Evolutionary conservation across 345 rosid species (phyloP), one percentile per base, ranked within the genome.

Genomic region (Boechera retrofracta): DNA sequence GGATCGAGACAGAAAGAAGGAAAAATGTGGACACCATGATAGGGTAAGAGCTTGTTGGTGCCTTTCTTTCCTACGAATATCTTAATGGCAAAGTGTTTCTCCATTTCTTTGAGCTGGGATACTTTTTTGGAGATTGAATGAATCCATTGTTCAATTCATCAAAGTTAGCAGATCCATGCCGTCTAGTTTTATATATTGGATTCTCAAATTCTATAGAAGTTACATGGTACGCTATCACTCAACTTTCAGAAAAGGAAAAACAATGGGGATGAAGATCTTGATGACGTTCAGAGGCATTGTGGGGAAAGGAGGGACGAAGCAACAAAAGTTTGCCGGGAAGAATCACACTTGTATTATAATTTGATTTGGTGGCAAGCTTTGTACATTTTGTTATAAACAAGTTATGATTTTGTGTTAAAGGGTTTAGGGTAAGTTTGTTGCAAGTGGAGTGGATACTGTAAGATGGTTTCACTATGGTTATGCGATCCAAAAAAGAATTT

Each of bases 241-340:
- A 68, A 33, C 62, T 72, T 82, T 79, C 93, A 94, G 98, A 94
- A 90, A 89, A 85, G 98, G 83, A 94, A 88, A 84, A 94, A 88
- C 64, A 89, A 83, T 67, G 95, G 89, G 51, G 91, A 88, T 36
- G 92, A 87, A 81, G 91, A 89, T 84, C 77, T 81, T 21, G 89
- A 83, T 79, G 98, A 89, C 36, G 71, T 77, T 64, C 91, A 89
- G 81, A 84, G 86, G 83, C 93, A n/a, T n/a, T 51, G 61, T n/a
- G 67, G 45, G 52, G 28, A 33, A 31, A 57, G 44, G 39, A 58
- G 13, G 33, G 51, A 38, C 49, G 29, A 47, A 51, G 61, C 6
- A 62, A 51, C 15, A 3, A 61, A 10, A 51, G 61, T 73, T 29
- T 2, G 11, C n/a, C 0, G 15, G 0, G 69, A 51, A 52, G 24